A percentile compares a stretch with the other conserved stretches of the same genome.
Evolutionary conservation across 352 stramenopile species (phyloP).

Genomic region (Pythium guiyangense): DNA sequence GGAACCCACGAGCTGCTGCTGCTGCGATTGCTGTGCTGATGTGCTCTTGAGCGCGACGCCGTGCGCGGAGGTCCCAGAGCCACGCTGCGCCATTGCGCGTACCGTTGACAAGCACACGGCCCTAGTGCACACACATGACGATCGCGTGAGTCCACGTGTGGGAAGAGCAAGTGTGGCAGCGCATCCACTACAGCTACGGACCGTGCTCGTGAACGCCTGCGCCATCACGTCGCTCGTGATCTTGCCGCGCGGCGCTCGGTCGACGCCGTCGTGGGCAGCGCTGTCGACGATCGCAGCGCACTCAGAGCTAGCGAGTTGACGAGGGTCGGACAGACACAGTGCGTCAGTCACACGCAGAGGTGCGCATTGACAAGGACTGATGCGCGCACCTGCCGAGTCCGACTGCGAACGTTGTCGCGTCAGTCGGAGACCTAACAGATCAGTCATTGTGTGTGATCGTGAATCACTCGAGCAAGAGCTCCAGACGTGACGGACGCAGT

Average conservation of each 20-base stretch:
- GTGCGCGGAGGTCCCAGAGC: conserved; percentile 43
- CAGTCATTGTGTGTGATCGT: neutral
- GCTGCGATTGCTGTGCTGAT: neutral
- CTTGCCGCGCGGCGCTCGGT: conserved; percentile 19
- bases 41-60: conserved; percentile 13
- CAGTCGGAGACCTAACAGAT: conserved; percentile 6
- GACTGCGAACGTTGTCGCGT: conserved; percentile 6
- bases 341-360: neutral
- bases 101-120: conserved; percentile 41
- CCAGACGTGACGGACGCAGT: no score
- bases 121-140: conserved; percentile 9
- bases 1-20: no score
- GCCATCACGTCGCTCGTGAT: conserved; percentile 37
- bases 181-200: neutral
- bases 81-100: conserved; percentile 38
- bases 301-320: neutral
- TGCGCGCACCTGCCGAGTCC: conserved; percentile 10
- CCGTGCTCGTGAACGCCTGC: conserved; percentile 29
- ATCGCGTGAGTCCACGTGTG: neutral
- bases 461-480: no score
- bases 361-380: no score
- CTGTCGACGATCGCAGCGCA: conserved; percentile 9
- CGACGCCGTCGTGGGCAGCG: conserved; percentile 1
- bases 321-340: no score
- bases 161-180: neutral